These are phyloP conservation scores for Quercus wislizeni DNA, from an alignment of 306 rosid genomes.

Conservation along the genomic window DNA sequence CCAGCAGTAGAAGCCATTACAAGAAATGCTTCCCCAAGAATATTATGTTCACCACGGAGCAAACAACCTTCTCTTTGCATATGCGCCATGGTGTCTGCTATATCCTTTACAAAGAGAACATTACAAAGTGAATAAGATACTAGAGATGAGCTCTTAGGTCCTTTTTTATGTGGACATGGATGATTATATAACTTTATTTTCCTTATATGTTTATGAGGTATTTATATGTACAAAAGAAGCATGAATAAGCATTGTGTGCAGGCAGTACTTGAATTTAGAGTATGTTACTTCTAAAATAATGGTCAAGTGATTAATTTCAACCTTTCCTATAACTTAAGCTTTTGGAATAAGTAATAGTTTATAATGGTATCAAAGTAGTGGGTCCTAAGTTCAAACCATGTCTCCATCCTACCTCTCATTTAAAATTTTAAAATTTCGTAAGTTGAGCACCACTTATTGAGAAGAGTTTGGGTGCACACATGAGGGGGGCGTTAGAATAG, in stretches of 20 bases:
- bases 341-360: no score
- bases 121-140: conserved; percentile 22
- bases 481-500: no score
- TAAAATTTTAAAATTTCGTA: no score
- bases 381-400: no score
- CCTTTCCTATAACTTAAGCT: no score
- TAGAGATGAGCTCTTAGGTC: not conserved
- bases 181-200: not conserved
- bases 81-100: conserved; percentile 85
- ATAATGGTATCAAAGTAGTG: no score
- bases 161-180: not conserved
- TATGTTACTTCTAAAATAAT: not conserved
- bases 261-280: not conserved
- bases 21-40: conserved; percentile 97
- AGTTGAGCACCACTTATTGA: no score
- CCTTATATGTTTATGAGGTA: not conserved
- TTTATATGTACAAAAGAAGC: not conserved
- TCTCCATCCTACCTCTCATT: no score
- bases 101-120: conserved; percentile 56
- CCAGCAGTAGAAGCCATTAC: conserved; percentile 97
- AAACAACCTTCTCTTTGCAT: conserved; percentile 86
- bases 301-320: no score
- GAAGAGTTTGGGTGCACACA: no score
- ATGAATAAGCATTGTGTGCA: not conserved
- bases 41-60: conserved; percentile 93